Evolutionary conservation across 495 filamentous ascomycete species (phyloP), one percentile per base, ranked within the genome.

Genomic region (Hypoxylon trugodes): DNA sequence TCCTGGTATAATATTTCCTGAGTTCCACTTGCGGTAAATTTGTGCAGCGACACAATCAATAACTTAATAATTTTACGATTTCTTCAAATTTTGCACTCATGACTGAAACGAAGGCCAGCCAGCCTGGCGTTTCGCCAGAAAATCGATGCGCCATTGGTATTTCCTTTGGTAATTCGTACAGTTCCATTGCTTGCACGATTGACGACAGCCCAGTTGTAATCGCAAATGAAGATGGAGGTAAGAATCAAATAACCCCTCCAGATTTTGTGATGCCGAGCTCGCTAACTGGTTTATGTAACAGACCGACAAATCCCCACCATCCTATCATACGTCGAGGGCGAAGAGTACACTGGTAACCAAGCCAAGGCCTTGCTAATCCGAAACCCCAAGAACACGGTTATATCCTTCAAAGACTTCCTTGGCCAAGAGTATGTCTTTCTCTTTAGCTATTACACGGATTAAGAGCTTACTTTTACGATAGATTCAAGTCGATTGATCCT

Each of bases 161-260:
- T 74, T 90, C 93, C 47, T 98, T 98, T 82, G 96, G 95, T 76
- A 98, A 98, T 79, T 91, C 91, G 45, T 95, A 92, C 84, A 97
- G 94, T 79, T 96, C 92, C 48, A 98, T 98, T 79, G 95, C 93
- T 65, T 89, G 87, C 70, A 92, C 93, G 26, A 84, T 88, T 38
- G 95, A 98, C 68, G 94, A 93, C 76, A 96, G 94, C 79, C 89
- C 92, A 61, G 92, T 96, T 74, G 94, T 98, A 69, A 98, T 98
- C 76, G 95, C 96, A 57, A 98, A 98, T 78, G 96, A 98, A 78
- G 95, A 98, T 77, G 95, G 95, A 85, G 92, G 92, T 95, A 73
- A 73, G 88, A 21, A n/a, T n/a, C n/a, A n/a, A 21, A 2, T 33
- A 9, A 52, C 8, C 42, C 12, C 3, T 4, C 24, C 9, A 70